A percentile compares a stretch with the other conserved stretches of the same genome.
These are phyloP conservation scores for Thermothielavioides terrestris DNA, from an alignment of 495 filamentous ascomycete genomes.

Conservation along the genomic window DNA sequence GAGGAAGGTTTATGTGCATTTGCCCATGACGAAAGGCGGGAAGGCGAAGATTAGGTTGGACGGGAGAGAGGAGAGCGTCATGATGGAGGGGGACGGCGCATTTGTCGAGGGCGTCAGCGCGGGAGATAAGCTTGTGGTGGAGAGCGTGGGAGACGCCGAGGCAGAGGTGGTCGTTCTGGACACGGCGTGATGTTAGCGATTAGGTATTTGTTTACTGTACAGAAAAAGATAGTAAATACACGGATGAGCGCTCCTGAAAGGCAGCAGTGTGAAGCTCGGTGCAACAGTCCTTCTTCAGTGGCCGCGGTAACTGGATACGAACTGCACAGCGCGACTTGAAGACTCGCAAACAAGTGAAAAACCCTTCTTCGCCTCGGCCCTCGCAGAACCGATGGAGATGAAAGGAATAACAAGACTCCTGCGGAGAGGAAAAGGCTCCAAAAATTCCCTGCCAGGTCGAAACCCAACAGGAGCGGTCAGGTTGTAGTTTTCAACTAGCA, in stretches of 20 bases:
- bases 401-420: slow-evolving; percentile 6
- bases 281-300: too few species aligned
- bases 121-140: slow-evolving; percentile 51
- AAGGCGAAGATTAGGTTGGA: slow-evolving; percentile 56
- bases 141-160: slow-evolving; percentile 57
- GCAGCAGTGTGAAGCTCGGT: too few species aligned
- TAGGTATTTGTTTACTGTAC: neutral
- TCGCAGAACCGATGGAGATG: slow-evolving; percentile 18
- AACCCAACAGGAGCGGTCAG: slow-evolving; percentile 37
- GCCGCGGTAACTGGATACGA: too few species aligned
- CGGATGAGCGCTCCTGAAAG: too few species aligned
- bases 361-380: slow-evolving; percentile 21
- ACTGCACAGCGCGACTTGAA: too few species aligned
- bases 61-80: slow-evolving; percentile 50
- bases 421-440: slow-evolving; percentile 24
- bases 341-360: too few species aligned
- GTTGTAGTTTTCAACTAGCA: slow-evolving; percentile 52
- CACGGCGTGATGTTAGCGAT: slow-evolving; percentile 26
- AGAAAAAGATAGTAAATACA: too few species aligned
- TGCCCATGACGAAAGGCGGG: slow-evolving; percentile 67
- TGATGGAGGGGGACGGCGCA: slow-evolving; percentile 67
- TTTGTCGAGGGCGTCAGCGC: slow-evolving; percentile 51
- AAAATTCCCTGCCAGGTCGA: slow-evolving; percentile 26
- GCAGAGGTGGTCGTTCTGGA: slow-evolving; percentile 62
- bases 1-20: slow-evolving; percentile 66